Conservation (phyloP, 495 filamentous ascomycete genomes). For the Neurospora sp. region DNA sequence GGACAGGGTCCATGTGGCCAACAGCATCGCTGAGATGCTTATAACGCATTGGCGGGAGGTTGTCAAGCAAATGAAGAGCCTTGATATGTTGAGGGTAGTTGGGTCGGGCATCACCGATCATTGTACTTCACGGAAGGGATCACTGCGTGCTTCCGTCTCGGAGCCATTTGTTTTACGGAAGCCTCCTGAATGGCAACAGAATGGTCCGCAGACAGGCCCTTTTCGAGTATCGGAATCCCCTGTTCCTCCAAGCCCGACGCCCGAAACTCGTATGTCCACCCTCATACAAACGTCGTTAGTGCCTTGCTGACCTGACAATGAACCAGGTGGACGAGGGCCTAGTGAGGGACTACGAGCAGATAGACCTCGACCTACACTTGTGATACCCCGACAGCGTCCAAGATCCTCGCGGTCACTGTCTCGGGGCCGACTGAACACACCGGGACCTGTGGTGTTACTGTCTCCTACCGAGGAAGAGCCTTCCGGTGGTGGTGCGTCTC, state of each 20-base stretch:
- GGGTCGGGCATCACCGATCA: not conserved
- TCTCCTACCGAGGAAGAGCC: slow-evolving; percentile 27
- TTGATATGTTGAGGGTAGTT: slow-evolving; percentile 20
- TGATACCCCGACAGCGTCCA: slow-evolving; percentile 15
- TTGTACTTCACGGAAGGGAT: not conserved
- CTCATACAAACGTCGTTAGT: not conserved
- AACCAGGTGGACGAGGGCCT: slow-evolving; percentile 4
- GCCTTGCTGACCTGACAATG: not conserved
- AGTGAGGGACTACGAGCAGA: slow-evolving; percentile 4
- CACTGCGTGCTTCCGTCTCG: slow-evolving; percentile 16
- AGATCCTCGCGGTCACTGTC: slow-evolving; percentile 12
- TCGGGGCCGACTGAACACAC: not conserved
- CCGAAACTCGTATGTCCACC: slow-evolving; percentile 12
- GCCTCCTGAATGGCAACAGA: slow-evolving; percentile 9
- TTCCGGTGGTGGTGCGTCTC: not conserved
- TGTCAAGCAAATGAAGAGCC: slow-evolving; percentile 40
- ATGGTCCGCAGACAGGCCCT: not conserved
- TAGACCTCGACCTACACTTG: slow-evolving; percentile 4
- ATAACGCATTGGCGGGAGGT: slow-evolving; percentile 50
- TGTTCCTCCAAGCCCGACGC: slow-evolving; percentile 20
- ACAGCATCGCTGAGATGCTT: slow-evolving; percentile 47
- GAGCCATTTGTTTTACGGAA: slow-evolving; percentile 14
- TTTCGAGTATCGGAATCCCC: slow-evolving; percentile 13
- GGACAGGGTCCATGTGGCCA: slow-evolving; percentile 43
- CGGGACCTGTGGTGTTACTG: slow-evolving; percentile 13